Evolutionary conservation across 352 stramenopile species (phyloP).

Genomic region (Pelagophyceae sp.): DNA sequence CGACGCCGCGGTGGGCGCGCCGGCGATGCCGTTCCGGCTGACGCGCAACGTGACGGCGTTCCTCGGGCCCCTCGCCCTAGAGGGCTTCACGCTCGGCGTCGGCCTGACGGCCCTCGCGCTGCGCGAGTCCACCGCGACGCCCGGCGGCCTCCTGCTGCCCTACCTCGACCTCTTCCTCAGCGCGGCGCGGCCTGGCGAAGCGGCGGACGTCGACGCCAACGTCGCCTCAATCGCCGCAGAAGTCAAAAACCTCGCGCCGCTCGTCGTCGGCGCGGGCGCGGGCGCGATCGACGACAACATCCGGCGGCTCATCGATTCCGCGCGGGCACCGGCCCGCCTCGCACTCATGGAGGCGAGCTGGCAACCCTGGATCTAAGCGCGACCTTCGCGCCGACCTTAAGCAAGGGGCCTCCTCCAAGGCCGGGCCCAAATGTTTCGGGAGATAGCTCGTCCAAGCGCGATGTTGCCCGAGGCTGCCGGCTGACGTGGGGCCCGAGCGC

Average conservation of each 20-base stretch:
- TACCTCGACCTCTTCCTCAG: background rate
- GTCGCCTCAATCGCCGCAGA: background rate
- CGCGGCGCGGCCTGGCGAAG: background rate
- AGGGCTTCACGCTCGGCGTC: background rate
- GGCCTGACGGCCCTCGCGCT: background rate
- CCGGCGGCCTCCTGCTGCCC: background rate
- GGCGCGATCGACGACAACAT: too few species aligned
- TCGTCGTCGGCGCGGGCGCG: too few species aligned
- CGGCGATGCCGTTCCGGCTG: background rate
- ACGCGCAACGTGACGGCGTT: background rate
- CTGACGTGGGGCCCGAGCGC: too few species aligned
- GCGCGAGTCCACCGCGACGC: background rate
- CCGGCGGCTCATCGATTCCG: background rate
- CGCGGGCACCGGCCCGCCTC: background rate
- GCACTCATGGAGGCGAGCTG: background rate
- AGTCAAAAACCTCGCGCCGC: background rate
- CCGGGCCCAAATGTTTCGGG: too few species aligned
- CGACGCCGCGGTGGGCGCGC: too few species aligned
- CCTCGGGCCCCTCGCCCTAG: background rate
- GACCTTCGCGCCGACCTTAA: too few species aligned
- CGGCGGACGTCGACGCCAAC: background rate
- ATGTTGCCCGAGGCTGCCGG: too few species aligned
- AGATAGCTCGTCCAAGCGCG: too few species aligned
- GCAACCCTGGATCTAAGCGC: background rate
- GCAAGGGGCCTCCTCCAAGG: too few species aligned